A percentile compares a stretch with the other conserved stretches of the same genome.
Evolutionary conservation across 495 filamentous ascomycete genomes (phyloP).

Genomic region (Neurospora tetrasperma): DNA sequence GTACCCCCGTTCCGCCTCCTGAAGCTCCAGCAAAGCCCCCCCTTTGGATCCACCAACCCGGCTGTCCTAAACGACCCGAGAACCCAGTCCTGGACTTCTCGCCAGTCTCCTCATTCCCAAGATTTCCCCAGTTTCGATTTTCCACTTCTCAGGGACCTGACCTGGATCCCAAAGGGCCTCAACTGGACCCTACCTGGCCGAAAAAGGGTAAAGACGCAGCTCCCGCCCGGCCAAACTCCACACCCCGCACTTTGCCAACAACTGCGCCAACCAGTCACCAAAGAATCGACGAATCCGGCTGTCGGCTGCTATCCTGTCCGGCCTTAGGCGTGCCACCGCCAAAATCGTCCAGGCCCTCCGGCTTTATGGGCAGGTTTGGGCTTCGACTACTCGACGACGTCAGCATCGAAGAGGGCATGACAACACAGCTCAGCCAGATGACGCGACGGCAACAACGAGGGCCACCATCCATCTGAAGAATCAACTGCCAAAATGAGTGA

Average conservation of each 20-base stretch:
- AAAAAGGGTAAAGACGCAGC: neutral
- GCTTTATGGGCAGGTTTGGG: neutral
- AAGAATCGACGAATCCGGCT: neutral
- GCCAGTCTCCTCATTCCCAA: neutral
- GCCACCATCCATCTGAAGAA: neutral
- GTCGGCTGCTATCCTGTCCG: neutral
- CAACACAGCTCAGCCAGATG: neutral
- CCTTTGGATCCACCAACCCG: neutral
- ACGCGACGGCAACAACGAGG: neutral
- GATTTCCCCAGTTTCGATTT: neutral
- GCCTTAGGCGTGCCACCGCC: neutral
- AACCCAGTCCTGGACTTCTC: neutral
- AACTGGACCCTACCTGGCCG: neutral
- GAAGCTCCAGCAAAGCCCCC: neutral
- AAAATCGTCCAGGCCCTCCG: neutral
- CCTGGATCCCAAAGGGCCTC: neutral
- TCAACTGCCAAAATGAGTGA: neutral
- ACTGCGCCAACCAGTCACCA: neutral
- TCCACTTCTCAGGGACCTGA: neutral
- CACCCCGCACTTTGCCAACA: constrained; percentile 1
- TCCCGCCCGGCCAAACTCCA: neutral
- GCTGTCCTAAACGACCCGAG: neutral
- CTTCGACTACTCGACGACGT: neutral
- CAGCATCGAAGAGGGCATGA: neutral
- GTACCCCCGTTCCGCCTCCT: neutral